Percentiles rank a stretch among this genome's conserved stretches.
Evolutionary conservation across 768 basidiomycete genomes (phyloP).

Genomic region (Dacryopinax primogenitus): DNA sequence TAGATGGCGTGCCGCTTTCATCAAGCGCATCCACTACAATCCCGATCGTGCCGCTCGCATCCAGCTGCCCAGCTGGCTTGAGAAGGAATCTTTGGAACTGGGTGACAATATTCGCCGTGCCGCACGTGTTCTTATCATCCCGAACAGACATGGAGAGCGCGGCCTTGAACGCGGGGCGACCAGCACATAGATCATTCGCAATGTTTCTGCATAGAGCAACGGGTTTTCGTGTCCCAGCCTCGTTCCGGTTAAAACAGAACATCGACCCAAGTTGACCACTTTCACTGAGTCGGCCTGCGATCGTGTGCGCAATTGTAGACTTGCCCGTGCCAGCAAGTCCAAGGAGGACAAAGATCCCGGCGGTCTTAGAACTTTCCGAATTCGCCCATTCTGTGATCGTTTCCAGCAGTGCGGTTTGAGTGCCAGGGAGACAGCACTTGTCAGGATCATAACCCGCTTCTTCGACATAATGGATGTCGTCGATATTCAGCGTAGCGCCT

Average conservation of each 20-base stretch:
- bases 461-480: background rate
- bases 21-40: background rate
- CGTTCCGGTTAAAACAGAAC: slow-evolving; percentile 13
- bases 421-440: slow-evolving; percentile 15
- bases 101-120: background rate
- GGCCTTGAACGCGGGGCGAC: background rate
- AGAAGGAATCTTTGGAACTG: background rate
- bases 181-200: slow-evolving; percentile 9
- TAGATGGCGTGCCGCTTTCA: background rate
- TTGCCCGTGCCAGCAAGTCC: slow-evolving; percentile 17
- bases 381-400: slow-evolving; percentile 12
- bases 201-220: slow-evolving; percentile 14
- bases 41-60: background rate
- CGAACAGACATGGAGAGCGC: background rate
- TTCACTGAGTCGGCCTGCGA: slow-evolving; percentile 1
- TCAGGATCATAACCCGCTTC: background rate
- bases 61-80: background rate
- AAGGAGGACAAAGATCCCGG: slow-evolving; percentile 12
- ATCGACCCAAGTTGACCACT: slow-evolving; percentile 14
- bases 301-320: slow-evolving; percentile 16
- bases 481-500: background rate
- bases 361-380: background rate
- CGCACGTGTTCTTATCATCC: background rate
- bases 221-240: background rate
- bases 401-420: slow-evolving; percentile 6